Conservation (phyloP, 768 basidiomycete species). For the Podaxis pistillaris region DNA sequence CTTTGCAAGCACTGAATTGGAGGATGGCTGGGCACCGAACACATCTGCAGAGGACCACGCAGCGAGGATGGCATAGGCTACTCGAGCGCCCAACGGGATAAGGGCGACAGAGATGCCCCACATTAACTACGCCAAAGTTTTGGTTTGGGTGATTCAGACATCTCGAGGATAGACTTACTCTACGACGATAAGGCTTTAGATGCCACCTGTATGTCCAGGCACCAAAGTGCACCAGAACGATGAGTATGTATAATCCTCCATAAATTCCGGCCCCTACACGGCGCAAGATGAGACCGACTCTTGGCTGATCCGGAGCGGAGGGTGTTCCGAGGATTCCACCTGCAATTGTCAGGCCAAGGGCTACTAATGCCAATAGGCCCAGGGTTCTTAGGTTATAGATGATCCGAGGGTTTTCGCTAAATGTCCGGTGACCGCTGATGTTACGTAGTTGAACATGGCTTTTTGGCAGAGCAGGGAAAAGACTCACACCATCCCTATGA, state of each 20-base stretch:
- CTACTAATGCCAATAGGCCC: constrained; percentile 36
- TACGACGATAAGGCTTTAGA: constrained; percentile 44
- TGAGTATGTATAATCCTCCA: constrained; percentile 37
- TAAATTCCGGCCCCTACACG: constrained; percentile 43
- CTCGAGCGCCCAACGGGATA: constrained; percentile 58
- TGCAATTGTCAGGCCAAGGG: constrained; percentile 41
- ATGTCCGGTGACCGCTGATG: constrained; percentile 47
- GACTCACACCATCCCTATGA: constrained; percentile 50
- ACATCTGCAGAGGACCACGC: constrained; percentile 54
- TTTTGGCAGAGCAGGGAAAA: constrained; percentile 13
- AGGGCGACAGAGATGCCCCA: constrained; percentile 51
- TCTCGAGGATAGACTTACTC: constrained; percentile 29
- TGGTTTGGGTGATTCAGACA: not conserved
- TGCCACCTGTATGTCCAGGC: constrained; percentile 47
- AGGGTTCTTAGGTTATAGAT: constrained; percentile 34
- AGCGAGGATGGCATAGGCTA: constrained; percentile 57
- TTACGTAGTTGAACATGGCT: not conserved
- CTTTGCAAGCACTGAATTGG: constrained; percentile 44
- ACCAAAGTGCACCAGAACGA: constrained; percentile 39
- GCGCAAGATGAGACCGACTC: constrained; percentile 37
- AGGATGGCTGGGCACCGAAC: constrained; percentile 34
- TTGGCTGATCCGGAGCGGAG: constrained; percentile 28
- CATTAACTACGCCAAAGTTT: constrained; percentile 44
- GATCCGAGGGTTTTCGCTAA: constrained; percentile 46
- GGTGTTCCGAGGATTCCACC: constrained; percentile 46